Percentiles rank a stretch among this genome's conserved stretches.
Conservation (phyloP, 495 filamentous ascomycete species). For the Penicillium odoratum region DNA sequence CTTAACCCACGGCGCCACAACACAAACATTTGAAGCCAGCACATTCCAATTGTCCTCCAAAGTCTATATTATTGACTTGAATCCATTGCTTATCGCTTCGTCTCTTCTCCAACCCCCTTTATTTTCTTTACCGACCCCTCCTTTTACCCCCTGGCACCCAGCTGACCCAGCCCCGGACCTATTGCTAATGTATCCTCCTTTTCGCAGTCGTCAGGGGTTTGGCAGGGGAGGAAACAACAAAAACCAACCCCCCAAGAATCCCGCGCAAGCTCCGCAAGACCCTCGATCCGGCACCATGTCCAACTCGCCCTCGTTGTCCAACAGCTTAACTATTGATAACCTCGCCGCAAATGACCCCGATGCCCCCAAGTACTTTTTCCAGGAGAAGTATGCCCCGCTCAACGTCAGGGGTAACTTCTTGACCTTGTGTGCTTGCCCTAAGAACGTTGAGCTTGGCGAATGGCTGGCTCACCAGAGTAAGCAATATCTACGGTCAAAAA, state of each 20-base stretch:
- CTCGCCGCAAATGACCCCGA: conserved; percentile 53
- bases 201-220: conserved; percentile 51
- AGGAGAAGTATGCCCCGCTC: conserved; percentile 76
- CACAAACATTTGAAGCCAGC: not conserved
- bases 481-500: conserved; percentile 12
- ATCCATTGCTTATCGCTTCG: not conserved
- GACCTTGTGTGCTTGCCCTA: conserved; percentile 86
- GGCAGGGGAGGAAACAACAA: conserved; percentile 54
- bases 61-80: conserved; percentile 10
- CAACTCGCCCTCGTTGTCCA: conserved; percentile 57
- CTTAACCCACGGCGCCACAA: conserved; percentile 1
- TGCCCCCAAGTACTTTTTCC: conserved; percentile 68
- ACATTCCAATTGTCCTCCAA: conserved; percentile 8
- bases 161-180: conserved; percentile 1
- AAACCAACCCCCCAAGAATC: conserved; percentile 50
- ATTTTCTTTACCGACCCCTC: not conserved
- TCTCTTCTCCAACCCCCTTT: conserved; percentile 24
- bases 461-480: conserved; percentile 94
- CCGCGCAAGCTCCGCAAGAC: conserved; percentile 49
- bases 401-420: conserved; percentile 96
- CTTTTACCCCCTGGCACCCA: not conserved
- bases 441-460: conserved; percentile 85
- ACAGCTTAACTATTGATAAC: conserved; percentile 52
- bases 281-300: conserved; percentile 49
- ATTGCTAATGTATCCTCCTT: conserved; percentile 43